Base-by-base conservation (phyloP, 345 rosid species). In the Brassica incana region DNA sequence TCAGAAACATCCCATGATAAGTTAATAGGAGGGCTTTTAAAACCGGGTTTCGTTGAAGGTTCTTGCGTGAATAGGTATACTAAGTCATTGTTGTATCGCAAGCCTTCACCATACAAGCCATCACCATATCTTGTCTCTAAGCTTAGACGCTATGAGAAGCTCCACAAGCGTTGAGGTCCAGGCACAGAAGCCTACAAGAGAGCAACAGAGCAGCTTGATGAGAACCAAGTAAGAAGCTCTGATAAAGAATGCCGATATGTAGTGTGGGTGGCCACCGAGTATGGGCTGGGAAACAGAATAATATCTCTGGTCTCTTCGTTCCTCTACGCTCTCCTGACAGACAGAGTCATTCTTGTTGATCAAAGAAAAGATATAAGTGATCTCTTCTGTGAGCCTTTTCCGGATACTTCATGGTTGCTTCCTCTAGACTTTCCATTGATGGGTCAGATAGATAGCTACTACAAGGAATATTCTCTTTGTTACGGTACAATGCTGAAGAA, bases 331-430 rank as follows among this genome's bases (percentile, higher is more conserved):
- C 84, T 90, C 36, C 87, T 90, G 75, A 88, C 90, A 0, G 77
- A 90, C 48, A 83, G 91, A 62, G 72, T 90, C 62, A 74, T 90
- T 2, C 89, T 90, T 0, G 82, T 88, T 9, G 91, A 90, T 32
- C 90, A 84, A 27, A 82, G 90, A 38, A 71, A 35, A 2, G 90
- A 83, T 40, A 78, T 85, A 83, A 79, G 40, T 0, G 90, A 88
- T 54, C 88, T 88, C 74, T 88, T 89, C 72, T 88, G 93, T 7
- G 90, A 89, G 75, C 93, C 93, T 4, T 86, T 89, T 83, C 90
- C 90, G 0, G 79, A 58, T 23, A 76, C 82, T 64, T 86, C 91
- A 8, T 89, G 93, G 91, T 83, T 85, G 59, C 85, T 90, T 6
- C 90, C 93, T 43, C 30, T 32, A 0, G 86, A 84, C 77, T 90